Conservation (phyloP, 2,329 filamentous ascomycete genomes). For the Fusarium gaditjirri region DNA sequence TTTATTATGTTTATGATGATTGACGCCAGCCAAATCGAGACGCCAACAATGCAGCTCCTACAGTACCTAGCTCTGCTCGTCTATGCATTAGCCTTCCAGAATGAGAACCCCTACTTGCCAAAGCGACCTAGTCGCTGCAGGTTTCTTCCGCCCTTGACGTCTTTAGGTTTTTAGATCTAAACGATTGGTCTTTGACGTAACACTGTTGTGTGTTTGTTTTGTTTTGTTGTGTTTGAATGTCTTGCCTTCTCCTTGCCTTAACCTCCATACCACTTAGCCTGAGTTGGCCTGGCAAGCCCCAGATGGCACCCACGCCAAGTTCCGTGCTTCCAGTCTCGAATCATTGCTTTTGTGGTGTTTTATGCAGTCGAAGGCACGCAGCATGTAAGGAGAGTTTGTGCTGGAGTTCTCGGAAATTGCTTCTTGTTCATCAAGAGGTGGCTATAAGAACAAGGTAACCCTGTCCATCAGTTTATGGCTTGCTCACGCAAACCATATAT, state of each 20-base stretch:
- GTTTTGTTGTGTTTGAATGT: conserved; percentile 36
- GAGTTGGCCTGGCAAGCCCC: conserved; percentile 37
- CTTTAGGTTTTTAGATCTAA: conserved; percentile 15
- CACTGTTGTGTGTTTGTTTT: conserved; percentile 26
- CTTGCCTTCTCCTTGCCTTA: conserved; percentile 42
- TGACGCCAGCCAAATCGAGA: conserved; percentile 7
- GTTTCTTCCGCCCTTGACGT: conserved; percentile 41
- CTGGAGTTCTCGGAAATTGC: conserved; percentile 19
- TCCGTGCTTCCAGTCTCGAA: conserved; percentile 21
- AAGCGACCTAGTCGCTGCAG: conserved; percentile 28
- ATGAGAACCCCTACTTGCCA: conserved; percentile 21
- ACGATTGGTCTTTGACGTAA: conserved; percentile 24
- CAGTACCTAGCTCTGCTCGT: conserved; percentile 10
- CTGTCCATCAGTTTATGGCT: conserved; percentile 17
- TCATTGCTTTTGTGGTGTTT: conserved; percentile 32
- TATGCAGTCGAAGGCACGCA: conserved; percentile 25
- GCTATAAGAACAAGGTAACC: conserved; percentile 35
- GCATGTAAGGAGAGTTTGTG: conserved; percentile 30
- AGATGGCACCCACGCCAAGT: conserved; percentile 29
- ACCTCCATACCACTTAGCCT: conserved; percentile 39
- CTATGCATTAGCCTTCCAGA: conserved; percentile 20
- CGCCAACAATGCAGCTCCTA: conserved; percentile 15
- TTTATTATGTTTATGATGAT: conserved; percentile 7
- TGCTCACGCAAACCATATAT: conserved; percentile 20
- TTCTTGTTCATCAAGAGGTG: background rate